Evolutionary conservation across 352 stramenopile genomes (phyloP).

Genomic region (Pseudoperonospora humuli): DNA sequence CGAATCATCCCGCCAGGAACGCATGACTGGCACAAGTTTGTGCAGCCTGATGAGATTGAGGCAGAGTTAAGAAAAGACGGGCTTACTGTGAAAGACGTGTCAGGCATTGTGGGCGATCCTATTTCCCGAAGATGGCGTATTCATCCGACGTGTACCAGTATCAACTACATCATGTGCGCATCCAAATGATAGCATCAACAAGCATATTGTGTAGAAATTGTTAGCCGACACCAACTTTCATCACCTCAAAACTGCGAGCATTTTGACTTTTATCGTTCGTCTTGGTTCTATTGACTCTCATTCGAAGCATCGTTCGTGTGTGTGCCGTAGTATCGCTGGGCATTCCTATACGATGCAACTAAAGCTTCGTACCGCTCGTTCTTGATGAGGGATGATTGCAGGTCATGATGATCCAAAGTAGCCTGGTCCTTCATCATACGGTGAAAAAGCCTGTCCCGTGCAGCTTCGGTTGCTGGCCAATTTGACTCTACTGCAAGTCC

Average conservation of each 20-base stretch:
- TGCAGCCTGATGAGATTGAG: slow-evolving; percentile 60
- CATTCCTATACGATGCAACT: slow-evolving; percentile 31
- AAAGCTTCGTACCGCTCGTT: slow-evolving; percentile 50
- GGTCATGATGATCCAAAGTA: slow-evolving; percentile 30
- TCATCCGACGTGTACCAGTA: slow-evolving; percentile 54
- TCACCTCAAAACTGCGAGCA: too few species aligned
- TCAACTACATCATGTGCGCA: slow-evolving; percentile 84
- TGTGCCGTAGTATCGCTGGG: slow-evolving; percentile 28
- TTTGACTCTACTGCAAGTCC: slow-evolving; percentile 38
- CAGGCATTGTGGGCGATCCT: slow-evolving; percentile 71
- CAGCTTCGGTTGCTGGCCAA: slow-evolving; percentile 38
- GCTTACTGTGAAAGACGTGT: slow-evolving; percentile 56
- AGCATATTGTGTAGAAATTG: neutral
- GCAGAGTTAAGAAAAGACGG: slow-evolving; percentile 48
- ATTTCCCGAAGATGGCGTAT: slow-evolving; percentile 69
- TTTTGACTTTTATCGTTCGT: neutral
- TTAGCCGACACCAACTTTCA: neutral
- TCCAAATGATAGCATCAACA: slow-evolving; percentile 29
- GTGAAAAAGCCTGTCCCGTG: slow-evolving; percentile 50
- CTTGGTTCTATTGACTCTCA: neutral
- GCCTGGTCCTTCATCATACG: slow-evolving; percentile 72
- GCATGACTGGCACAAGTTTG: slow-evolving; percentile 83
- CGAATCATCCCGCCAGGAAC: slow-evolving; percentile 68
- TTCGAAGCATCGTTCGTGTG: slow-evolving; percentile 3
- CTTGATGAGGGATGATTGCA: slow-evolving; percentile 32